Evolutionary conservation across 2,329 filamentous ascomycete species (phyloP), one percentile per base, ranked within the genome.

Genomic region (Albophoma yamanashiensis): DNA sequence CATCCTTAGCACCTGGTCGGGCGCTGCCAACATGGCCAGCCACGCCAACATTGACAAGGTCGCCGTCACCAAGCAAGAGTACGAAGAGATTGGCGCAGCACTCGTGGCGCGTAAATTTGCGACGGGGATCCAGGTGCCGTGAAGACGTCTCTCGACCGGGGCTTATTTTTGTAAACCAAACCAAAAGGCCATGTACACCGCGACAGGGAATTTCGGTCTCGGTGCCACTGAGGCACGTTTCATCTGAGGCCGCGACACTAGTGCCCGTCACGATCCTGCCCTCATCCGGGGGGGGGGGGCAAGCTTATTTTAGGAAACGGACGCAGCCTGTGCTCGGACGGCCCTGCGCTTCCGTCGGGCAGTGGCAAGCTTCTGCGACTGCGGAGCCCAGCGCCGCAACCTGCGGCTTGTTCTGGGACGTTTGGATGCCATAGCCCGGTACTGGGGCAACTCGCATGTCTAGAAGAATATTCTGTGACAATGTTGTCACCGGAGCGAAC

Each of bases 11-110:
- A 91, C 89, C 0, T 99, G 93, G 93, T 76, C 85, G 15, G 94
- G 94, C 20, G 93, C 87, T n/a, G 89, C 89, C 27, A 82, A 85
- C 61, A 78, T 97, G 60, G 91, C 91, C 0, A 83, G 77, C 57
- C 86, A 92, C 67, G 79, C 80, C 50, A 80, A 89, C 45, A 78
- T 95, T 58, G 81, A 86, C 62, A 81, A 81, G 56, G 74, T 92
- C 15, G 82, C 85, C 2, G 89, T 97, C n/a, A 94, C 90, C 0
- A 91, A 89, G 70, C 83, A 89, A 62, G 91, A 99, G 70, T 99
- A 99, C 71, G 85, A 94, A 58, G 94, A 99, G 73, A 76, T 92
- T 69, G 94, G 94, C 11, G 84, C 82, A 59, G 78, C 76, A 1
- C 93, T 90, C 89, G 80, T 89, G 31, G 85, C 84, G 36, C 86